phyloP scores from a whole-genome alignment of 495 filamentous ascomycete species.

The Cudoniella acicularis region DNA sequence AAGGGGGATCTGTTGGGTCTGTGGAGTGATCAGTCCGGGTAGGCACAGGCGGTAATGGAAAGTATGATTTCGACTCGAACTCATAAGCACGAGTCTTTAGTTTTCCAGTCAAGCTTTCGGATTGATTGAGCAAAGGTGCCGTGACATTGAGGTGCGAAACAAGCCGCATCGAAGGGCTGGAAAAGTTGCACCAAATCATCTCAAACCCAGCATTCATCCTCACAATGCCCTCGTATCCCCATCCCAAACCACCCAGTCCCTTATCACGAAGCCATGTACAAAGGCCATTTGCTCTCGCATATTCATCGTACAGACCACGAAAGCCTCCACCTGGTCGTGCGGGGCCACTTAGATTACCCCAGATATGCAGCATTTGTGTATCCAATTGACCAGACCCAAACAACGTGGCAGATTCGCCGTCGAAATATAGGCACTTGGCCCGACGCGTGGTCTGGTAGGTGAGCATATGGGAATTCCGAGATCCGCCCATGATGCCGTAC shows the following conservation, averaged over 20 bases:
- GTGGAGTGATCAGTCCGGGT: slow-evolving; percentile 12
- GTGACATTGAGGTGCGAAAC: slow-evolving; percentile 38
- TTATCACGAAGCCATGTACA: slow-evolving; percentile 32
- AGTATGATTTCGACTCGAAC: slow-evolving; percentile 12
- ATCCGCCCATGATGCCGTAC: slow-evolving; percentile 40
- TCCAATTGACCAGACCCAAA: slow-evolving; percentile 33
- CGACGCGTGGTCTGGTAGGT: slow-evolving; percentile 37
- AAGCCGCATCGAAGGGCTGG: slow-evolving; percentile 29
- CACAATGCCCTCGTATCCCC: slow-evolving; percentile 41
- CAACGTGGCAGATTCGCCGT: slow-evolving; percentile 39
- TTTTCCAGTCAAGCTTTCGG: not conserved
- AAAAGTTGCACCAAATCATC: slow-evolving; percentile 42
- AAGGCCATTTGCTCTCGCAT: slow-evolving; percentile 34
- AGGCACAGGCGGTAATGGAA: slow-evolving; percentile 8
- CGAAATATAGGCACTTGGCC: slow-evolving; percentile 38
- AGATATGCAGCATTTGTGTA: slow-evolving; percentile 40
- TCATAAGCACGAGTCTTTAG: not conserved
- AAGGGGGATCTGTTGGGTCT: slow-evolving; percentile 17
- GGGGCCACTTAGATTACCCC: slow-evolving; percentile 33
- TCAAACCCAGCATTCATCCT: slow-evolving; percentile 47
- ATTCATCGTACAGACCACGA: slow-evolving; percentile 34
- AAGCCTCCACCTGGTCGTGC: not conserved
- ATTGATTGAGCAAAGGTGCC: slow-evolving; percentile 20
- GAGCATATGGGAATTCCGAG: slow-evolving; percentile 34
- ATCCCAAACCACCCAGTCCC: slow-evolving; percentile 15